Percentiles rank a stretch among this genome's conserved stretches.
phyloP scores from a whole-genome alignment of 768 basidiomycete genomes.

The Hebeloma cylindrosporum region DNA sequence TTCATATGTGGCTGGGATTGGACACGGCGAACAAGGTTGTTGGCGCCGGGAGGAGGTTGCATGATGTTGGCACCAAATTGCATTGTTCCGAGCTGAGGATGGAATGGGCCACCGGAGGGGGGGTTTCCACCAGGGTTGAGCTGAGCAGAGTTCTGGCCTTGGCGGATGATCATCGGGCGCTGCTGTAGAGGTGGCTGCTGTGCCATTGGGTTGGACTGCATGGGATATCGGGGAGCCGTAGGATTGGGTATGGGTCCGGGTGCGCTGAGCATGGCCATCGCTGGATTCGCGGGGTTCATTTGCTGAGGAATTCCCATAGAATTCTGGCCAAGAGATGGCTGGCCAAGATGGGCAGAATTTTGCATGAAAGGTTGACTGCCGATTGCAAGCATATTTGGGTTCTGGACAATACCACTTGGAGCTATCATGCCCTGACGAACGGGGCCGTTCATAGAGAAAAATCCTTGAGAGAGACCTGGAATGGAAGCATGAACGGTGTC shows the following conservation, averaged over 20 bases:
- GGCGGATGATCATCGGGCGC: constrained; percentile 37
- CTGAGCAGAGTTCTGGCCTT: constrained; percentile 26
- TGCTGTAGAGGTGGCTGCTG: constrained; percentile 23
- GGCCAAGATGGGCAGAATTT: constrained; percentile 39
- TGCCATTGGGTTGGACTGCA: constrained; percentile 31
- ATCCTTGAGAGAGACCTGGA: constrained; percentile 3
- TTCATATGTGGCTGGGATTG: constrained; percentile 57
- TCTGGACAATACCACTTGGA: constrained; percentile 39
- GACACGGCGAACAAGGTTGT: constrained; percentile 48
- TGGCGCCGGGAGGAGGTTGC: constrained; percentile 35
- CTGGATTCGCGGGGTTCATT: constrained; percentile 29
- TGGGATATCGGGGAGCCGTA: constrained; percentile 25
- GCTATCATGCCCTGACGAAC: constrained; percentile 50
- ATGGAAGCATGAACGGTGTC: constrained; percentile 17
- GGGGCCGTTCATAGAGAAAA: constrained; percentile 46
- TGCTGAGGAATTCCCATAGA: constrained; percentile 34
- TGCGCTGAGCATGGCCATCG: constrained; percentile 42
- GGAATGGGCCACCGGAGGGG: constrained; percentile 11
- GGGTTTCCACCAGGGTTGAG: constrained; percentile 24
- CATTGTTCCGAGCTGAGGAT: constrained; percentile 35
- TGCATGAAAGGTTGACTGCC: constrained; percentile 33
- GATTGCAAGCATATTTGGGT: constrained; percentile 38
- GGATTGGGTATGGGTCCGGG: constrained; percentile 27
- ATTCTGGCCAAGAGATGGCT: constrained; percentile 25
- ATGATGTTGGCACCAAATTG: constrained; percentile 43